A percentile compares a stretch with the other conserved stretches of the same genome.
These are phyloP conservation scores for Quercus gilva DNA, from an alignment of 306 rosid genomes.

Conservation along the genomic window DNA sequence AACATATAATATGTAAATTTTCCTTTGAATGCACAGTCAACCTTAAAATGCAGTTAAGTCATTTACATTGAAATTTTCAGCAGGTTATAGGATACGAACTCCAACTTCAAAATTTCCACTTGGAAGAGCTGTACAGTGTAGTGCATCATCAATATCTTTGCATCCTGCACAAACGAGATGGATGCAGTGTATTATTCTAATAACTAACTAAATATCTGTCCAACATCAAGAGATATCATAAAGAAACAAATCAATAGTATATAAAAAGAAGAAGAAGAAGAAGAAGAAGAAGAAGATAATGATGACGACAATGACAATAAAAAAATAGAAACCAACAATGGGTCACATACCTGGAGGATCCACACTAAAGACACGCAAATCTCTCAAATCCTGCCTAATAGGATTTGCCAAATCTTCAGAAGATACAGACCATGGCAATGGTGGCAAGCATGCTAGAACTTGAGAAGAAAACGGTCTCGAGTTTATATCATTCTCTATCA, in stretches of 20 bases:
- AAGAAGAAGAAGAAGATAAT: background rate
- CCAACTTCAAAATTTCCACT: slow-evolving; percentile 99
- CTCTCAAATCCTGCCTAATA: slow-evolving; percentile 79
- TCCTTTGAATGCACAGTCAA: background rate
- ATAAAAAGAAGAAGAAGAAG: background rate
- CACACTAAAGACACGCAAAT: slow-evolving; percentile 74
- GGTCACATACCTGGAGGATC: slow-evolving; percentile 88
- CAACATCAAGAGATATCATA: background rate
- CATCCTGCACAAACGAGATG: slow-evolving; percentile 66
- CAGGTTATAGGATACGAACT: slow-evolving; percentile 81
- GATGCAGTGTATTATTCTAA: background rate
- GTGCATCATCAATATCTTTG: slow-evolving; percentile 97
- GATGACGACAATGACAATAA: background rate
- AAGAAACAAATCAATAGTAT: slow-evolving; percentile 2
- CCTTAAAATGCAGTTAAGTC: background rate
- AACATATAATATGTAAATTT: background rate
- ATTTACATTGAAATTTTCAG: background rate
- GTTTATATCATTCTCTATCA: slow-evolving; percentile 96
- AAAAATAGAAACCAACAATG: background rate
- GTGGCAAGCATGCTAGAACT: slow-evolving; percentile 94
- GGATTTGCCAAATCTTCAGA: slow-evolving; percentile 73
- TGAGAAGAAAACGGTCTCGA: slow-evolving; percentile 90
- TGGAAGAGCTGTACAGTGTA: slow-evolving; percentile 85
- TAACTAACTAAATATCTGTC: background rate
- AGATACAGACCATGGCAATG: slow-evolving; percentile 93